Base-by-base conservation (phyloP, 257 asterid species). In the Solanum habrochaites region DNA sequence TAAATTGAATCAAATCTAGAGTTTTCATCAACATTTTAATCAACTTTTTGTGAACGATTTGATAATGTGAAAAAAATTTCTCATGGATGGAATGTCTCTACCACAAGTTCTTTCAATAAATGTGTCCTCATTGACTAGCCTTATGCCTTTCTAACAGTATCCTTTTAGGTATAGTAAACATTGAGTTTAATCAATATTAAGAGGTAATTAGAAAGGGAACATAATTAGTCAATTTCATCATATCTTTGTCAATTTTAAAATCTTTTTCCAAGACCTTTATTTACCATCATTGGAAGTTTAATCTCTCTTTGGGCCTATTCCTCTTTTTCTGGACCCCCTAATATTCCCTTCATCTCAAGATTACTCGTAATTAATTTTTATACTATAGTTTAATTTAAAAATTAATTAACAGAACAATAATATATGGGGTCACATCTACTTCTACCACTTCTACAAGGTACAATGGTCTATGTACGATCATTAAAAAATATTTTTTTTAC, bases 31-130 rank as follows among this genome's bases (percentile, higher is more conserved):
- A 12, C 3, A 62, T 12, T 6, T 1, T 25, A 2, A 66, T 25
- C 25, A 1, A 25, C 0, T 66, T 12, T 66, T 66, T 25, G 2
- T 2, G 16, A 5, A 5, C 1, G 3, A 37, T 37, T 37, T 37
- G 39, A 35, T 35, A 0, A 35, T 3, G 6, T 37, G 4, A 25
- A 8, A 71, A 6, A n/a, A n/a, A n/a, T n/a, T n/a, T n/a, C n/a
- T 90, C 92, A 86, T 85, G 49, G 87, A 86, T 87, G 86, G 66
- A 86, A 86, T 89, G 91, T 89, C 91, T 86, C 91, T 29, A 91
- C 93, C 90, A 88, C 73, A 83, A 86, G 42, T 83, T 67, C 62
- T 73, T 88, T 78, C 74, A 49, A 49, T 84, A 60, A 74, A 47
- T 85, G 83, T 90, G 74, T 49, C 87, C 90, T 70, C 80, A 20